Base-by-base conservation (phyloP, 805 yeast genomes). In the Brettanomyces naardenensis region DNA sequence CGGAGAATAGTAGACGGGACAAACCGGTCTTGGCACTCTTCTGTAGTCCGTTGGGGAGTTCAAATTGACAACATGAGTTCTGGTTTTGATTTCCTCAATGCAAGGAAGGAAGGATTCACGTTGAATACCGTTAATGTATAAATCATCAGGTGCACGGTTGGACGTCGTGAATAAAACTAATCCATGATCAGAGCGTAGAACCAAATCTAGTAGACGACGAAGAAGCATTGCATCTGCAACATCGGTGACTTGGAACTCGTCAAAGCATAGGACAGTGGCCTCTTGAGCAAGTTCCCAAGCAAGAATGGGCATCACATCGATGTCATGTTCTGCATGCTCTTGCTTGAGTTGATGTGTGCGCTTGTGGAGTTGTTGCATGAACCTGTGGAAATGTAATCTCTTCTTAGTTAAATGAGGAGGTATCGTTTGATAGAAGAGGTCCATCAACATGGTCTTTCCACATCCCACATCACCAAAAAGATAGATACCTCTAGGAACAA, bases 361-460 rank as follows among this genome's bases (percentile, higher is more conserved):
- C 50, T 85, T 86, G 61, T 92, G 98, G 33, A 92, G 71, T 48
- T 78, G 74, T 56, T 92, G 97, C 97, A 92, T 92, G 59, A 92
- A 92, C 49, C 88, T 95, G 60, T 92, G 98, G 68, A 92, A 92
- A 59, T 92, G 98, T 33, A 90, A 68, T 46, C 98, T 70, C 49
- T 68, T 72, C 52, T 88, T 87, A 10, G 90, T 72, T 41, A 92
- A 65, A 54, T 82, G 85, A 0, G 60, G 36, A 0, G 97, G 97
- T 14, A 90, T 72, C 0, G 95, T 86, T 17, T 75, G 66, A 61
- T 89, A 92, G 52, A 92, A 92, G 47, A 92, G 66, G 59, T 92
- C 97, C 97, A 92, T 90, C 43, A 92, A 66, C 97, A 92, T 90
- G 6, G 98, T 92, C 56, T 92, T 90, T 4, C 98, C 98, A 60